phyloP scores from a whole-genome alignment of 2,329 filamentous ascomycete species.

The Bipolaris cookei region DNA sequence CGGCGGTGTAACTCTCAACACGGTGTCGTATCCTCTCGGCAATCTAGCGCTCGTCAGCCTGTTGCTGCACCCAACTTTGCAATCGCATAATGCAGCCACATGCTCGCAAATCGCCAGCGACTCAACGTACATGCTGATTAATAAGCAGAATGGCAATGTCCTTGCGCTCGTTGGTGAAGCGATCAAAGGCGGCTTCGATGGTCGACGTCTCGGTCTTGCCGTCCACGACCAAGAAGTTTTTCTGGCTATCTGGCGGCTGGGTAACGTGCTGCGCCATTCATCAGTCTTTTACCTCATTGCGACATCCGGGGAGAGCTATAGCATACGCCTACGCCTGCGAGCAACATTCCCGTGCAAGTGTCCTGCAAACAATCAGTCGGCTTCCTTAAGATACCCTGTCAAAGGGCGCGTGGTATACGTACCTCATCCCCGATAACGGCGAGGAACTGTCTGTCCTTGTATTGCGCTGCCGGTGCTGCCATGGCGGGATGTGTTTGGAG shows the following conservation, averaged over 20 bases:
- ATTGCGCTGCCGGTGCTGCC: slow-evolving; percentile 65
- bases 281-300: slow-evolving; percentile 8
- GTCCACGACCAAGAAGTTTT: slow-evolving; percentile 98
- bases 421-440: slow-evolving; percentile 98
- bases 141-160: slow-evolving; percentile 97
- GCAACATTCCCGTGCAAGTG: slow-evolving; percentile 92
- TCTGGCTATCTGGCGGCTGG: slow-evolving; percentile 83
- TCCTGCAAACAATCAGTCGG: slow-evolving; percentile 64
- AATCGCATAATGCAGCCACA: neutral
- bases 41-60: slow-evolving; percentile 63
- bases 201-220: slow-evolving; percentile 85
- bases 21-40: slow-evolving; percentile 91
- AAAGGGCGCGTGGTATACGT: slow-evolving; percentile 12
- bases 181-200: slow-evolving; percentile 89
- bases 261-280: slow-evolving; percentile 77
- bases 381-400: neutral
- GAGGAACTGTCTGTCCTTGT: slow-evolving; percentile 89
- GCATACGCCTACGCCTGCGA: slow-evolving; percentile 91
- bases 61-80: too few species aligned
- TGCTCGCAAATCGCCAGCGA: neutral
- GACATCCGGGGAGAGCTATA: neutral
- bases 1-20: slow-evolving; percentile 89
- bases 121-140: slow-evolving; percentile 83
- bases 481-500: slow-evolving; percentile 51
- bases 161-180: slow-evolving; percentile 87